Base-by-base conservation (phyloP, 2,329 filamentous ascomycete genomes). In the Meredithiella fracta region DNA sequence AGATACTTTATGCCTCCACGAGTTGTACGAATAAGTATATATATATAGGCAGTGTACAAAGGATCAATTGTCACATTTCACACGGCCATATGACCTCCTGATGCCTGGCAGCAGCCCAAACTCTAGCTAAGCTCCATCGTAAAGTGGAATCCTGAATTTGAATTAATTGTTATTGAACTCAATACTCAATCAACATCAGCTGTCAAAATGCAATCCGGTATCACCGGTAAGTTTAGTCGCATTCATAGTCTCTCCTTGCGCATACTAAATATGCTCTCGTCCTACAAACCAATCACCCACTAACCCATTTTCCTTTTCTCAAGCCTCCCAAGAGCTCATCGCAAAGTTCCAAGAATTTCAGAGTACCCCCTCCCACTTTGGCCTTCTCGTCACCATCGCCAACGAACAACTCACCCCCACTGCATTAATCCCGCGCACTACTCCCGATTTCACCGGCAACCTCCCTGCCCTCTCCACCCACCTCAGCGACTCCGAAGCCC, bases 281-380 rank as follows among this genome's bases (percentile, higher is more conserved):
- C 4, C 14, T 11, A 51, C 44, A 11, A 42, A 14, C n/a, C 17
- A 22, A 14, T 17, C 14, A 37, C 15, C 47, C 29, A 47, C 29
- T 17, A 20, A 31, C 38, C 7, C 17, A 53, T n/a, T n/a, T n/a
- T n/a, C 42, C 20, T 50, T 44, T 34, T 58, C 53, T 17, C 8
- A 65, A 86, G 87, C 84, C 61, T 90, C 86, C 57, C 69, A 82
- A 69, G 86, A 91, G 74, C 83, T 92, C 60, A 77, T 82, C 65
- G 72, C 79, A 63, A 76, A 85, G 63, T 90, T 92, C 75, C 81
- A 79, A 69, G 72, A 70, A 59, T 75, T 92, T 65, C 75, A 88
- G 61, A 74, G 75, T 51, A 77, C 77, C 53, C 66, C 74, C 55
- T 69, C 73, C 52, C 74, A 82, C 61, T 85, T 87, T 62, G 86